Percentiles rank a stretch among this genome's conserved stretches.
Conservation (phyloP, 2,329 filamentous ascomycete genomes). For the Bipolaris gigantea region DNA sequence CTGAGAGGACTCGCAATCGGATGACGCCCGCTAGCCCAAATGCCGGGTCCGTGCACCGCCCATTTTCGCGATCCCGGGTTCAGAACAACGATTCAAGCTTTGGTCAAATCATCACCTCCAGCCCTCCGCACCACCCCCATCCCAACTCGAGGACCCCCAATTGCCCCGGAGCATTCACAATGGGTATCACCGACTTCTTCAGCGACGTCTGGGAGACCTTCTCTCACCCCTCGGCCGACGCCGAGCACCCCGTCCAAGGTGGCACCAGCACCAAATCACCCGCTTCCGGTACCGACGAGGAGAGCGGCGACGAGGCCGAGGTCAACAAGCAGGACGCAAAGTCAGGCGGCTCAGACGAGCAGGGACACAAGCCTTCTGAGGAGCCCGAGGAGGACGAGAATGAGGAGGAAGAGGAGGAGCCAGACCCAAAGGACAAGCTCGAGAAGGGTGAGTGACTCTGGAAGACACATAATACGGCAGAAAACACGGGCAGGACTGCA, state of each 20-base stretch:
- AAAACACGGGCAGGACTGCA: not conserved
- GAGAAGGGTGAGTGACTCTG: slow-evolving; percentile 77
- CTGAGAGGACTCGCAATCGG: slow-evolving; percentile 23
- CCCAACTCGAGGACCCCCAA: slow-evolving; percentile 32
- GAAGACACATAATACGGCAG: not conserved
- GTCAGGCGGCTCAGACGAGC: slow-evolving; percentile 49
- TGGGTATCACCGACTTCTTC: slow-evolving; percentile 68
- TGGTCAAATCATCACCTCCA: slow-evolving; percentile 19
- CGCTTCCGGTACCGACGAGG: slow-evolving; percentile 49
- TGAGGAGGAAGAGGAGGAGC: slow-evolving; percentile 80
- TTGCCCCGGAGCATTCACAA: slow-evolving; percentile 45
- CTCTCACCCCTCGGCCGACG: slow-evolving; percentile 51
- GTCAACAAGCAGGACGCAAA: slow-evolving; percentile 48
- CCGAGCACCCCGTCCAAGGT: slow-evolving; percentile 47
- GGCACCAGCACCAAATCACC: slow-evolving; percentile 45
- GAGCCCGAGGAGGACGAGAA: slow-evolving; percentile 69
- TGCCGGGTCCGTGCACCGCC: slow-evolving; percentile 17
- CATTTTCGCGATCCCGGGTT: slow-evolving; percentile 31
- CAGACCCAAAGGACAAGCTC: slow-evolving; percentile 83
- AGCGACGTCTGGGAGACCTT: slow-evolving; percentile 67
- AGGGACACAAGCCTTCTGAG: slow-evolving; percentile 54
- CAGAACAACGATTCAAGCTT: slow-evolving; percentile 22
- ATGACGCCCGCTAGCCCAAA: slow-evolving; percentile 26
- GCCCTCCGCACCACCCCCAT: slow-evolving; percentile 15
- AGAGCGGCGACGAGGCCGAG: slow-evolving; percentile 47